Percentiles rank a stretch among this genome's conserved stretches.
Conservation (phyloP, 768 basidiomycete species). For the Zangia roseola region DNA sequence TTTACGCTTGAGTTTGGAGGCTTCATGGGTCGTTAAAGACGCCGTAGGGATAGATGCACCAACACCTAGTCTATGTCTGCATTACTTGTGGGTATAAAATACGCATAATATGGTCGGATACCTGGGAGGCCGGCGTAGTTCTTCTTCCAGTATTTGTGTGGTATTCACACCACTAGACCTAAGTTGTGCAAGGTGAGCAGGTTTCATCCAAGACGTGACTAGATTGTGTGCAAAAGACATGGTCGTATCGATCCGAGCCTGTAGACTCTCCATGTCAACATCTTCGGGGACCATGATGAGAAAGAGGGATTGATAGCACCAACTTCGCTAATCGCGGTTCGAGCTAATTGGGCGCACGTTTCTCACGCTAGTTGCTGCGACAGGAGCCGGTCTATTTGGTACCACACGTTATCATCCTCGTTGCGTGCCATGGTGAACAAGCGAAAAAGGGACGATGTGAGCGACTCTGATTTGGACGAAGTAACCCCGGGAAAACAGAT, state of each 20-base stretch:
- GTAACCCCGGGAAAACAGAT: slow-evolving; percentile 64
- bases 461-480: slow-evolving; percentile 61
- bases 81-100: slow-evolving; percentile 5
- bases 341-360: slow-evolving; percentile 1
- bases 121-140: slow-evolving; percentile 71
- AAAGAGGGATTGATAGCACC: no score
- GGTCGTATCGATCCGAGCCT: slow-evolving; percentile 81
- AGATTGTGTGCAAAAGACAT: slow-evolving; percentile 75
- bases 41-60: slow-evolving; percentile 60
- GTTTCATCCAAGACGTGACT: slow-evolving; percentile 75
- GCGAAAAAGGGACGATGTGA: slow-evolving; percentile 52
- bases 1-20: slow-evolving; percentile 60
- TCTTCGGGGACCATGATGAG: slow-evolving; percentile 39
- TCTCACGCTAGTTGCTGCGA: slow-evolving; percentile 16
- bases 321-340: no score
- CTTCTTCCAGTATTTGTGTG: slow-evolving; percentile 61
- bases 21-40: slow-evolving; percentile 47
- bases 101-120: slow-evolving; percentile 24
- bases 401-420: not conserved
- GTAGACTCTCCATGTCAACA: slow-evolving; percentile 64
- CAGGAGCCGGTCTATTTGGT: not conserved
- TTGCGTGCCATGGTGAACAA: slow-evolving; percentile 37
- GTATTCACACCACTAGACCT: slow-evolving; percentile 32
- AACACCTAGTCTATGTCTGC: slow-evolving; percentile 60
- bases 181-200: slow-evolving; percentile 41